Conservation (phyloP, 768 basidiomycete species). For the Tylopilus balloui region DNA sequence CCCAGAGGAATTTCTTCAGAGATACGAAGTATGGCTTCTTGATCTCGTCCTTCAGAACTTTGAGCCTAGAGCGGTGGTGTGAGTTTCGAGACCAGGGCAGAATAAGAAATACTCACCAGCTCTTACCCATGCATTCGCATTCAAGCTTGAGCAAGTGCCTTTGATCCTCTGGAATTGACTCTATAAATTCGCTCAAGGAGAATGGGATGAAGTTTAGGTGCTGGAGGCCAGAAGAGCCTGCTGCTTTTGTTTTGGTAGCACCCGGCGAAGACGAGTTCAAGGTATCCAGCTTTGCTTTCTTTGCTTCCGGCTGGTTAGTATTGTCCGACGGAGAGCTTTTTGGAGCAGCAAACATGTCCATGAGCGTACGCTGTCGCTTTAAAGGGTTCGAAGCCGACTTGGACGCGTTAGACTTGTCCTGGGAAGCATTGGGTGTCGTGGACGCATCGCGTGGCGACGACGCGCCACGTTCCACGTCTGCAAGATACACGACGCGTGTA, state of each 20-base stretch:
- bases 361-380: slow-evolving; percentile 61
- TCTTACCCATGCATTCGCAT: slow-evolving; percentile 67
- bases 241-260: slow-evolving; percentile 7
- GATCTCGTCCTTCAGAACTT: slow-evolving; percentile 69
- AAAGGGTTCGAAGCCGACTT: slow-evolving; percentile 20
- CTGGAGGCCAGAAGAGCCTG: slow-evolving; percentile 20
- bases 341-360: slow-evolving; percentile 54
- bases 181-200: slow-evolving; percentile 49
- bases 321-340: slow-evolving; percentile 25
- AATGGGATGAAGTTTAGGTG: slow-evolving; percentile 66
- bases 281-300: slow-evolving; percentile 43
- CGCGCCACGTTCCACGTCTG: slow-evolving; percentile 37
- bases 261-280: slow-evolving; percentile 21
- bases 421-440: slow-evolving; percentile 20
- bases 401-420: slow-evolving; percentile 19
- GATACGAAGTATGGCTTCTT: slow-evolving; percentile 72
- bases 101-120: slow-evolving; percentile 47
- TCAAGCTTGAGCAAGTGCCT: slow-evolving; percentile 59
- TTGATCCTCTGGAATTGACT: slow-evolving; percentile 54
- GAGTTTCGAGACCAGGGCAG: neutral
- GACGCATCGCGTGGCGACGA: slow-evolving; percentile 11
- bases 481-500: slow-evolving; percentile 38
- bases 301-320: slow-evolving; percentile 33
- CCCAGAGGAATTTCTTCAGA: slow-evolving; percentile 66
- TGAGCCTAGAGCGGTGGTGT: slow-evolving; percentile 49